Base-by-base conservation (phyloP, 108 stramenopile species). In the Nitzschia putrida region DNA sequence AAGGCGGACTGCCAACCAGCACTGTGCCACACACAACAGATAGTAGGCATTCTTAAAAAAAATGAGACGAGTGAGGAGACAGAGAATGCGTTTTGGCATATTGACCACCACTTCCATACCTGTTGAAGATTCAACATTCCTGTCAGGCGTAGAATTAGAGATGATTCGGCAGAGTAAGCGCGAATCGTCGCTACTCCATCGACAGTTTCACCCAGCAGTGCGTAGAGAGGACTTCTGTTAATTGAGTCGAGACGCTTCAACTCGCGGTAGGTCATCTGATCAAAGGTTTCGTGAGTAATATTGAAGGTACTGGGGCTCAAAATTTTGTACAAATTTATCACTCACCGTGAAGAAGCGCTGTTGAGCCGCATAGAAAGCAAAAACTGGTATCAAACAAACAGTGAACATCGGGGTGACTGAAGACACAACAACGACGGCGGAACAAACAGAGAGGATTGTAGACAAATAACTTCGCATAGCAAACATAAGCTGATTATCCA, bases 1-100 rank as follows among this genome's bases (percentile, higher is more conserved):
- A 8, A 98, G 79, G 7, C 99, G 81, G 10, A 98, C 89, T 25
- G 95, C 97, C 25, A 99, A 82, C 98, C 98, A 99, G 69, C 92
- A 95, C 69, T 95, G 95, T 3, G 97, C 89, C 12, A 89, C 66
- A 50, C 88, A 88, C 16, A 86, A 90, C 4, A 93, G 69, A 61
- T 74, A 92, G 75, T 95, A 97, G 9, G 95, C 96, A 55, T 81
- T 59, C 55, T 57, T 9, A 25, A 57, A 39, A 6, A 56, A 20
- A 3, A 24, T 20, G n/a, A 43, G 21, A 21, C 14, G 44, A 14
- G 60, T 38, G 4, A 14, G 60, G 39, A 12, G 14, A 61, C 1
- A 61, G 29, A 14, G n/a, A 3, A 4, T 16, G 21, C 3, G 47
- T 49, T 5, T 18, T 18, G 47, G 18, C 58, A 21, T 38, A 34